Evolutionary conservation across 768 basidiomycete genomes (phyloP), one percentile per base, ranked within the genome.

Genomic region (Crepidotus variabilis): DNA sequence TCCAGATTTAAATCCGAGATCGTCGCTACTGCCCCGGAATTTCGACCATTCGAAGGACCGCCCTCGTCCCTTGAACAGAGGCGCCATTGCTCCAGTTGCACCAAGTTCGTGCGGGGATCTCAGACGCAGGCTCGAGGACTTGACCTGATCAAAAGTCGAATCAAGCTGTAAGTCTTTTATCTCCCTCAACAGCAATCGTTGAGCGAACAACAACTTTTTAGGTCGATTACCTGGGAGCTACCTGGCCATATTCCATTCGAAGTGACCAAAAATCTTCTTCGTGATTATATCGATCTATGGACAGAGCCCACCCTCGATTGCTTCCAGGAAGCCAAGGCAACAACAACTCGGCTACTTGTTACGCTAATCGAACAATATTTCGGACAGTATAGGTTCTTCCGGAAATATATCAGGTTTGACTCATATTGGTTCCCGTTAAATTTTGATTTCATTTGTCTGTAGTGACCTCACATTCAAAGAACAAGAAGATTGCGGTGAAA

Each of bases 221-320:
- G 75, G 3, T 71, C 70, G 1, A 70, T 69, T 9, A 66, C 67
- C 10, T 76, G 74, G 73, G 75, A 76, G 45, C 68, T 75, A 4
- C 72, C 71, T 0, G 64, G 61, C 0, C 63, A 70, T 53, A 65
- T 74, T 33, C 74, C 74, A 0, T 75, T 70, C 36, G 69, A 74
- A 16, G 73, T 71, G 1, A 70, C 65, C 0, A 69, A 64, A 49
- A 53, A 56, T 0, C 64, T 74, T 21, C 61, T 75, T n/a, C 39
- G 47, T 2, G 47, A 61, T 16, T 69, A 66, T 47, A 71, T 67
- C 11, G 50, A 45, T 1, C 59, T 67, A 2, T 76, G 73, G 75
- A 47, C 60, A 6, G 50, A 47, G 3, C 72, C 71, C 2, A 56
- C 71, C 0, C 21, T 64, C 2, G 36, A 54, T 9, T 75, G 74